Evolutionary conservation across 2,329 filamentous ascomycete species (phyloP), one percentile per base, ranked within the genome.

Genomic region (Mycogone perniciosa): DNA sequence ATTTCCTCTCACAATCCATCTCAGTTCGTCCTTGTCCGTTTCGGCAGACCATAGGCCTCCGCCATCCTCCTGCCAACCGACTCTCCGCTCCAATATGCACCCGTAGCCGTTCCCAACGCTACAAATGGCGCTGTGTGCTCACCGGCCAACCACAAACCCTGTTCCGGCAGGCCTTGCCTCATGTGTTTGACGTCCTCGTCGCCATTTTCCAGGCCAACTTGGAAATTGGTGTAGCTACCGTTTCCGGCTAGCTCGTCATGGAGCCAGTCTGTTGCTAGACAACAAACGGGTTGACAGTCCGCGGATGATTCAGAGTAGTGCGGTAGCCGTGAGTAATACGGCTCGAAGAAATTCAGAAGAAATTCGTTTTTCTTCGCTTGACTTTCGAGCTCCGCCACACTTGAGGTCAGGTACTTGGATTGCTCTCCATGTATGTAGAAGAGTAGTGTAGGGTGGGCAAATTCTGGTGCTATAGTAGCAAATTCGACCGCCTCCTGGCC

Each of bases 91-190:
- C 89, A 95, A 66, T 89, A 96, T 8, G 92, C 92, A 1, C 92
- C 92, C 1, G 89, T 95, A 9, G 85, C 87, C 4, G 91, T 96
- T 0, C 91, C 92, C 54, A 96, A 67, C 8, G 88, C 90, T 30
- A 95, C 84, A 71, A 96, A 95, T 4, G 91, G 90, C 49, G 89
- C 85, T 26, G 89, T 95, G 69, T 96, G 90, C 69, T 96, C 90
- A 0, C 90, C 90, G 0, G 90, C 90, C 57, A 96, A 75, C 90
- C 90, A 96, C 7, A 96, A 63, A 0, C 87, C 83, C 26, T 81
- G 72, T 9, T 81, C 81, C 1, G 83, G 84, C 57, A 86, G 59
- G 0, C 85, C 84, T 38, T 77, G 69, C 2, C 82, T 72, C 68
- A 89, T 79, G 3, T 65, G 68, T 44, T 85, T 78, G 44, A 96